Conservation (phyloP, 208 protist genomes). For the Crithidia brevicula region DNA sequence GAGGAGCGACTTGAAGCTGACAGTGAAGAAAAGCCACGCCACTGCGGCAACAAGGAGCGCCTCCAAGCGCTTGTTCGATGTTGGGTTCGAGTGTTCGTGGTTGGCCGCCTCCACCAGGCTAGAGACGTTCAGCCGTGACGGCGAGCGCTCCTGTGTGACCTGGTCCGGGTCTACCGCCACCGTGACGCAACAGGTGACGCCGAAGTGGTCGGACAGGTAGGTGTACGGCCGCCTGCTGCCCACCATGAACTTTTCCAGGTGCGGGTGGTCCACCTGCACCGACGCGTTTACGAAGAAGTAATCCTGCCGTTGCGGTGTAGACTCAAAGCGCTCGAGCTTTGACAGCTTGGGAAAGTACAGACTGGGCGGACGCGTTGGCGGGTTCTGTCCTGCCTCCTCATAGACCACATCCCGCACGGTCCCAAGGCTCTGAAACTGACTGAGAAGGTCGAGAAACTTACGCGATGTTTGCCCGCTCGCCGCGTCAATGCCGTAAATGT, state of each 20-base stretch:
- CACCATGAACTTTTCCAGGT: constrained; percentile 85
- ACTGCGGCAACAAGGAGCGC: constrained; percentile 38
- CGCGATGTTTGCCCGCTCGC: constrained; percentile 48
- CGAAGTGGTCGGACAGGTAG: constrained; percentile 92
- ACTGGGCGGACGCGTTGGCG: constrained; percentile 74
- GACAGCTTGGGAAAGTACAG: constrained; percentile 86
- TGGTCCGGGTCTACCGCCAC: constrained; percentile 18
- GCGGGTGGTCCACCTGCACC: constrained; percentile 36
- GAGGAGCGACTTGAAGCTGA: constrained; percentile 48
- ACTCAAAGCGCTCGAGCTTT: constrained; percentile 65
- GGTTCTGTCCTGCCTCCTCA: constrained; percentile 51
- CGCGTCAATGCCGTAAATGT: constrained; percentile 78
- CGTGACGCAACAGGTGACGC: constrained; percentile 49
- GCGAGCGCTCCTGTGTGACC: constrained; percentile 8
- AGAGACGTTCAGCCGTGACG: constrained; percentile 42
- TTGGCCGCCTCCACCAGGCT: constrained; percentile 64
- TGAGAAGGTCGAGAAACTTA: constrained; percentile 62
- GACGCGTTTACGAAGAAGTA: constrained; percentile 78
- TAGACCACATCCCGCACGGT: constrained; percentile 70
- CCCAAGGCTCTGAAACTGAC: constrained; percentile 66
- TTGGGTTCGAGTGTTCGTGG: constrained; percentile 76
- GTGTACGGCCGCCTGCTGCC: constrained; percentile 77
- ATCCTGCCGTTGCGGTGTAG: constrained; percentile 81
- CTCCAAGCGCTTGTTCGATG: constrained; percentile 53
- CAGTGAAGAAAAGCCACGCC: constrained; percentile 41